A percentile compares a stretch with the other conserved stretches of the same genome.
Conservation (phyloP, 1,284 basidiomycete genomes). For the Leccinum insigne region DNA sequence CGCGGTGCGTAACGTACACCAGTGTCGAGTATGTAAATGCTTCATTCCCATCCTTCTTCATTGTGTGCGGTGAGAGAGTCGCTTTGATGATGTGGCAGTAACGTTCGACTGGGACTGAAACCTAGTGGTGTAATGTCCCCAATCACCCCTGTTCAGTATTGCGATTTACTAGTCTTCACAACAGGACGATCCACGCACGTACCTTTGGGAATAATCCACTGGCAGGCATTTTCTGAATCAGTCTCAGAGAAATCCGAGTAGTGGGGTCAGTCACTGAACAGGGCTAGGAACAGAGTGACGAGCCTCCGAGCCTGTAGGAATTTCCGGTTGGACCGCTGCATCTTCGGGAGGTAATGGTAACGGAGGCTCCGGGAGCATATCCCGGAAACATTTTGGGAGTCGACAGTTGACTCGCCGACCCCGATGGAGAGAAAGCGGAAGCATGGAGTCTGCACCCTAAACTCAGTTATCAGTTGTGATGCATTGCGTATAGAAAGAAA, state of each 20-base stretch:
- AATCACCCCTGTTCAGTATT: neutral
- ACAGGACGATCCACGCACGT: neutral
- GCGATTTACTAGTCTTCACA: neutral
- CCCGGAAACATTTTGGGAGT: too few relatives aligned
- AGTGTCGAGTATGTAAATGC: neutral
- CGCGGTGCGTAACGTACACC: neutral
- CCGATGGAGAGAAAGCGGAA: too few relatives aligned
- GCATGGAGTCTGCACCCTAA: too few relatives aligned
- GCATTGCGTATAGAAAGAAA: too few relatives aligned
- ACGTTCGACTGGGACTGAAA: neutral
- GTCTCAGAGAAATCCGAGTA: neutral
- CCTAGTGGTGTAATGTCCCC: slow-evolving; percentile 2
- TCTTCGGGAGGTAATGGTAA: too few relatives aligned
- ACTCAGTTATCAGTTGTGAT: too few relatives aligned
- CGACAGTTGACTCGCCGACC: too few relatives aligned
- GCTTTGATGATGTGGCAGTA: neutral
- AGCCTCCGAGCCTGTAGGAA: too few relatives aligned
- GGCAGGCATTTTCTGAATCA: neutral
- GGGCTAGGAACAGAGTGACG: too few relatives aligned
- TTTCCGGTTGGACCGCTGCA: too few relatives aligned
- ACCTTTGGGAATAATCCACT: neutral
- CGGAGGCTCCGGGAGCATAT: too few relatives aligned
- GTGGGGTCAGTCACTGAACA: too few relatives aligned
- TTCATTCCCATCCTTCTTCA: slow-evolving; percentile 18
- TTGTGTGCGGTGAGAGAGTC: neutral